phyloP scores from a whole-genome alignment of 495 filamentous ascomycete genomes.

The Aspergillus homomorphus region DNA sequence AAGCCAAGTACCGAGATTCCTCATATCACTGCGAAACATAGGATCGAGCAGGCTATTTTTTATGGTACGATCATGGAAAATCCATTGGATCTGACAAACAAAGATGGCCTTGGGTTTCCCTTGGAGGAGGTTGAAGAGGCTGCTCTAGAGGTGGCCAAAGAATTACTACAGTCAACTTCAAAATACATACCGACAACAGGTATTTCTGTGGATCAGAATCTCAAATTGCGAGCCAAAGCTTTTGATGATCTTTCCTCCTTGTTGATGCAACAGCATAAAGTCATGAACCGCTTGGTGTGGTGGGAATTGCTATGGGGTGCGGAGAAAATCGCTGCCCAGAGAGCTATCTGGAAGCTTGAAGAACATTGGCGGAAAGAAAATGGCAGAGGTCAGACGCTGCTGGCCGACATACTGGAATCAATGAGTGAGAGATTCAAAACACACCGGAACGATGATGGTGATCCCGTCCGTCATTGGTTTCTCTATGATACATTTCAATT shows the following conservation, averaged over 20 bases:
- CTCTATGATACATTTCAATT: slow-evolving; percentile 69
- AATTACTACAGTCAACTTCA: slow-evolving; percentile 73
- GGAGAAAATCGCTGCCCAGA: slow-evolving; percentile 85
- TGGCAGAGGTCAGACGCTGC: slow-evolving; percentile 49
- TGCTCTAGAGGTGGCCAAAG: slow-evolving; percentile 72
- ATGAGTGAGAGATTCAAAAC: slow-evolving; percentile 71
- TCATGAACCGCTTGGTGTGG: slow-evolving; percentile 57
- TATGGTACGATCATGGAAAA: slow-evolving; percentile 78
- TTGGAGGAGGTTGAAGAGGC: slow-evolving; percentile 70
- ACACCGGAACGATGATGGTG: slow-evolving; percentile 58
- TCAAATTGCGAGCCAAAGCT: slow-evolving; percentile 64
- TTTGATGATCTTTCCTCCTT: slow-evolving; percentile 68
- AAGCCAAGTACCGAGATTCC: slow-evolving; percentile 30
- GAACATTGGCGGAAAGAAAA: slow-evolving; percentile 53
- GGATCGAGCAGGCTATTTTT: slow-evolving; percentile 92
- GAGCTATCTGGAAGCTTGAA: slow-evolving; percentile 73
- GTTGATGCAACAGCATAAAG: slow-evolving; percentile 53
- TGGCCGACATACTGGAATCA: slow-evolving; percentile 64
- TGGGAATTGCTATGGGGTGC: slow-evolving; percentile 88
- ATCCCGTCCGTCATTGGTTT: slow-evolving; percentile 78
- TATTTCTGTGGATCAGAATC: slow-evolving; percentile 75
- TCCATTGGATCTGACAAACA: slow-evolving; percentile 70
- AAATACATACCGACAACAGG: slow-evolving; percentile 66
- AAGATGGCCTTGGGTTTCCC: slow-evolving; percentile 59
- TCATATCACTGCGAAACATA: slow-evolving; percentile 72